These are phyloP conservation scores for Penicillium sp. DNA, from an alignment of 2,329 filamentous ascomycete species.

Conservation along the genomic window DNA sequence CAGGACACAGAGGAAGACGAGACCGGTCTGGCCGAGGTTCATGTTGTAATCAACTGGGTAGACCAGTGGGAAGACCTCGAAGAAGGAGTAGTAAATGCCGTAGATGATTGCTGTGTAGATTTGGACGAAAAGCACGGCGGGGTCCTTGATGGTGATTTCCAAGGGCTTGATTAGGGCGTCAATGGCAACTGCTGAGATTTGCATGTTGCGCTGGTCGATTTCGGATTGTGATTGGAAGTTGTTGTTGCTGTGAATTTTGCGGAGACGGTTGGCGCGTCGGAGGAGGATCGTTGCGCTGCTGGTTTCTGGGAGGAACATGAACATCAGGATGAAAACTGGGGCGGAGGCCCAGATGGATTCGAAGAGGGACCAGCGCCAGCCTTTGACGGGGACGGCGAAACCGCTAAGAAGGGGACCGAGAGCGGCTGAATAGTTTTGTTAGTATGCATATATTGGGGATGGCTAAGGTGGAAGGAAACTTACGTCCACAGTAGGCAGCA, in stretches of 20 bases:
- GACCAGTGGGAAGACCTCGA: slow-evolving; percentile 65
- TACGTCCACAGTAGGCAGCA: slow-evolving; percentile 41
- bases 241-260: slow-evolving; percentile 58
- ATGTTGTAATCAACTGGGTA: slow-evolving; percentile 61
- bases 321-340: slow-evolving; percentile 59
- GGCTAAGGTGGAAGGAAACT: not conserved
- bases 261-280: slow-evolving; percentile 59
- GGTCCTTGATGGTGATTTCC: slow-evolving; percentile 62
- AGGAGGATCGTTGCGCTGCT: slow-evolving; percentile 60
- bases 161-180: slow-evolving; percentile 46
- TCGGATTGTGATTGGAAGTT: slow-evolving; percentile 62
- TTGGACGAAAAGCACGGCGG: slow-evolving; percentile 62
- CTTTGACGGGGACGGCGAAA: slow-evolving; percentile 52
- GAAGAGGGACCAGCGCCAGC: slow-evolving; percentile 60
- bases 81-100: slow-evolving; percentile 54
- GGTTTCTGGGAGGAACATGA: slow-evolving; percentile 65
- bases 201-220: slow-evolving; percentile 52
- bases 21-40: slow-evolving; percentile 56
- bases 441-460: not conserved
- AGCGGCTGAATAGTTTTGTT: slow-evolving; percentile 38
- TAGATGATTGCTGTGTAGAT: slow-evolving; percentile 63
- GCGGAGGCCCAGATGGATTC: slow-evolving; percentile 62
- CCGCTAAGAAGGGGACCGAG: slow-evolving; percentile 63
- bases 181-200: slow-evolving; percentile 14
- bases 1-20: slow-evolving; percentile 61